Base-by-base conservation (phyloP, 805 yeast species). In the Babjeviella inositovora region DNA sequence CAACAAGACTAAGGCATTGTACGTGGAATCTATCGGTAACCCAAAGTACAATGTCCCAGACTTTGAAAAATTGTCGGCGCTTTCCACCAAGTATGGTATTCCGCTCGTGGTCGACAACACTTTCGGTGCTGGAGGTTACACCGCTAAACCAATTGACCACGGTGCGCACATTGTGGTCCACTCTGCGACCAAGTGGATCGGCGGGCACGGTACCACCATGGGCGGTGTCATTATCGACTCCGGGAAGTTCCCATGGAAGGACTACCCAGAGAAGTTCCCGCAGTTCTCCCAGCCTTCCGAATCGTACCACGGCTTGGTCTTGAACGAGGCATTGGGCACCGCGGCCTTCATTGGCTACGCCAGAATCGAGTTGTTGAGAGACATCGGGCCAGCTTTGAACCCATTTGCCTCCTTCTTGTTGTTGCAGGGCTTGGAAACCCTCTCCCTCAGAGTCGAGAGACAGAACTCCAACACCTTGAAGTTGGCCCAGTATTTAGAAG, bases 101-200 rank as follows among this genome's bases (percentile, higher is more conserved):
- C 93, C 94, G 23, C 70, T 87, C 22, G 87, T 85, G 23, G 94
- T 79, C 22, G 97, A 85, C 53, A 85, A 85, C 68, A 85, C 97
- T 11, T 85, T 85, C 39, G 97, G 94, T 44, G 95, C 95, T 20
- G 96, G 93, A 50, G 96, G 96, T 23, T 84, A 53, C 57, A 66
- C 79, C 38, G 67, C 80, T 29, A 70, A 65, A 34, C 97, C 97
- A 31, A 52, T 85, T 35, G 77, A 77, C 31, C 76, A 67, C 40
- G 96, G 96, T 34, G 96, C 82, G 22, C 95, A 85, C 46, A 75
- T 85, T 34, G 76, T 87, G 16, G 77, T 77, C 11, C 94, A 85
- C 50, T 84, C 95, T 30, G 94, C 95, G 26, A 85, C 97, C 29
- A 85, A 85, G 51, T 87, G 95, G 95, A 85, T 85, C 35, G 93